Evolutionary conservation across 2,329 filamentous ascomycete genomes (phyloP), one percentile per base, ranked within the genome.

Genomic region (Aspergillus sp.): DNA sequence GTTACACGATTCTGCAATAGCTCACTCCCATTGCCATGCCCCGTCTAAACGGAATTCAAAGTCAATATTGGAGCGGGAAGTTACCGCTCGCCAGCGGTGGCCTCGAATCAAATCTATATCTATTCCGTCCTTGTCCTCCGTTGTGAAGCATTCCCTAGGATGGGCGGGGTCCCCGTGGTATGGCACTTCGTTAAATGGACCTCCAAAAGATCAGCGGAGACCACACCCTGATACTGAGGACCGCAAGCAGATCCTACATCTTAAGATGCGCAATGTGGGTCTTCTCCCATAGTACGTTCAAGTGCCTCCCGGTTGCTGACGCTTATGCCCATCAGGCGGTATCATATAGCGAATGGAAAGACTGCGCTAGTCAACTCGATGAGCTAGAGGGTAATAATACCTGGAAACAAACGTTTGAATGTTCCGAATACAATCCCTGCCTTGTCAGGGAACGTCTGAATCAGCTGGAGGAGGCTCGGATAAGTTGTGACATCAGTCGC

Each of bases 321-420:
- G 55, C 59, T 43, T 26, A 13, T 45, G 33, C 26, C 11, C 17
- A 36, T 13, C 60, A 90, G 85, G 88, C 90, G 55, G 80, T 83
- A 53, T 82, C 82, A 1, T 81, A 85, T 60, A 74, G 80, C 46
- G 84, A 91, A 65, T 96, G 92, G 90, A 82, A 86, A 60, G 76
- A 76, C 14, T 87, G 89, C 9, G 92, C 92, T 2, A 79, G 79
- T 41, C 86, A 92, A 65, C 81, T 96, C 41, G 92, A 96, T 66
- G 69, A 79, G 9, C 75, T 96, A 13, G 90, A 96, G 67, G 86
- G 86, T 43, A 90, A 93, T 65, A 85, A 93, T 59, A 73, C 77
- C 24, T 96, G 92, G 92, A 96, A 96, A 68, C 69, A 78, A 30
- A 82, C 89, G 47, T 73, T 81, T 8, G 78, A 82, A 47, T 83